Evolutionary conservation across 75 land plant species (phyloP).

Genomic region (Pinus taeda): DNA sequence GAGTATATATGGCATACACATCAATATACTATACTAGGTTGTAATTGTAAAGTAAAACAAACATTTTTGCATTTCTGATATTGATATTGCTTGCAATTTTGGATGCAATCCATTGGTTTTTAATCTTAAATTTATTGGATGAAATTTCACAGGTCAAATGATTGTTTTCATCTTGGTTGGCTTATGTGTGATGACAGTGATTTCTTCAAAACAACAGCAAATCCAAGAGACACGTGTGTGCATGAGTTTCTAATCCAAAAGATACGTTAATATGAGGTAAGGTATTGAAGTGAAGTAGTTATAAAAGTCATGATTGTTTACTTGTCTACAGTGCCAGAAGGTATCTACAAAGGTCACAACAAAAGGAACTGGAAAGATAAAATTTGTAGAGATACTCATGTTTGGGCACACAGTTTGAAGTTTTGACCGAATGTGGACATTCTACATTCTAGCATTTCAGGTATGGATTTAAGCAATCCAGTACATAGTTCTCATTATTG

Average conservation of each 20-base stretch:
- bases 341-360: constrained; percentile 8
- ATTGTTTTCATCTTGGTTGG: constrained; percentile 93
- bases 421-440: constrained; percentile 97
- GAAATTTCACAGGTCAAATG: constrained; percentile 53
- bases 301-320: background rate
- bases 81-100: background rate
- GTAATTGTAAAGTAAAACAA: background rate
- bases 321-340: constrained; percentile 3
- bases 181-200: constrained; percentile 95
- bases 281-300: no score
- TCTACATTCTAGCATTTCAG: constrained; percentile 85
- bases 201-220: constrained; percentile 67
- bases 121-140: background rate
- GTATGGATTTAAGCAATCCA: constrained; percentile 20
- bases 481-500: background rate
- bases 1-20: no score
- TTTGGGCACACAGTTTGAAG: constrained; percentile 97
- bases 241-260: no score
- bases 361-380: constrained; percentile 58
- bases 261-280: no score
- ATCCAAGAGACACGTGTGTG: constrained; percentile 11
- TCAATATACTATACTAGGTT: no score
- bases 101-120: background rate
- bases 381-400: constrained; percentile 83
- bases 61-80: background rate